phyloP scores from a whole-genome alignment of 495 filamentous ascomycete genomes.

The Copromyces sp. region DNA sequence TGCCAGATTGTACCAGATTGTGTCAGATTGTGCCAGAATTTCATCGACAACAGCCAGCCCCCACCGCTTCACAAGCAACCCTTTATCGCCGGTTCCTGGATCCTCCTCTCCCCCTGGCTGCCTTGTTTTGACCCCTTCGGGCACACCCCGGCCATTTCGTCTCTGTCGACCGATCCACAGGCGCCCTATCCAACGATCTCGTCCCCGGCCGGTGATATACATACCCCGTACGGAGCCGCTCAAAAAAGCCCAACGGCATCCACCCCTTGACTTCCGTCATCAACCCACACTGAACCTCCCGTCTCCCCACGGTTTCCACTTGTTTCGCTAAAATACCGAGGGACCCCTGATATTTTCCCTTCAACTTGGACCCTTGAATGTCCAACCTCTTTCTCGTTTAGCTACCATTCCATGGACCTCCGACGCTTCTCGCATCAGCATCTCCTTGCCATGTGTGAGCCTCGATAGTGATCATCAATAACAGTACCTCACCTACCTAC shows the following conservation, averaged over 20 bases:
- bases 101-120: constrained; percentile 2
- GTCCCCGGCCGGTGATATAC: constrained; percentile 1
- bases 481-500: background rate
- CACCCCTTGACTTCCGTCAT: constrained; percentile 1
- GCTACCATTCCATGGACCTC: constrained; percentile 18
- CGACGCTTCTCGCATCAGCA: constrained; percentile 4
- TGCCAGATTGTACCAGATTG: constrained; percentile 1
- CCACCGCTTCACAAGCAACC: constrained; percentile 7
- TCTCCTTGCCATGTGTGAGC: constrained; percentile 21
- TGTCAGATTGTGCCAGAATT: constrained; percentile 17
- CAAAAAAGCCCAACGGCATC: background rate
- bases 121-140: constrained; percentile 10
- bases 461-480: constrained; percentile 12
- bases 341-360: background rate
- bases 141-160: constrained; percentile 11
- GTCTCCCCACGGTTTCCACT: background rate
- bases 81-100: constrained; percentile 22
- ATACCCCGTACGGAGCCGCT: constrained; percentile 2
- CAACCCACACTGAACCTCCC: background rate
- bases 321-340: background rate
- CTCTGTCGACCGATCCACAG: constrained; percentile 12
- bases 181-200: constrained; percentile 3
- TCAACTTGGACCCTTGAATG: constrained; percentile 7
- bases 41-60: constrained; percentile 14
- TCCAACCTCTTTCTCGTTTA: background rate